Base-by-base conservation (phyloP, 176 grass and related monocot species). In the Lolium perenne region DNA sequence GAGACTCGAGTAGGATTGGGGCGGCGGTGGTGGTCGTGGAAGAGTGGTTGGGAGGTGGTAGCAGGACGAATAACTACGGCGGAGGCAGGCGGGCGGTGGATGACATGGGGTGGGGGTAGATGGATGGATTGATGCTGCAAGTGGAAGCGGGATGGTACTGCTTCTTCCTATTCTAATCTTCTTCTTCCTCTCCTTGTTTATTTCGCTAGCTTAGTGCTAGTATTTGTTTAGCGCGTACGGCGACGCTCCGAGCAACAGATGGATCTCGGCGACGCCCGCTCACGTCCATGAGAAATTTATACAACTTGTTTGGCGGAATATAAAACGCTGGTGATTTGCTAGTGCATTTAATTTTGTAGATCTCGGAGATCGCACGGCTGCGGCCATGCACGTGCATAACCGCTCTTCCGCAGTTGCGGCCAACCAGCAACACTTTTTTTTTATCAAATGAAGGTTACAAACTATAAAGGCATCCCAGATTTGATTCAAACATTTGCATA, bases 161-260 rank as follows among this genome's bases (percentile, higher is more conserved):
- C 71, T 26, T 68, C 32, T 67, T 67, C 46, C 0, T 76, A 53
- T 76, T 76, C 32, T 76, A 76, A 5, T 47, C 69, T 3, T 71
- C 40, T 72, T 74, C 71, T 41, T 64, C 61, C 13, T 3, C 12
- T 13, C 5, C 2, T 74, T 74, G 46, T 74, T 74, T 74, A 25
- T 29, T 29, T 74, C 46, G 8, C 46, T 76, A 76, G 71, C 46
- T 35, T 11, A 26, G 48, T 26, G 14, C 46, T 38, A 11, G 25
- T 76, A 10, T 76, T 76, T 76, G 74, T 76, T 76, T 76, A 76
- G 74, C 51, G n/a, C 61, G 85, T 75, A 87, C 69, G 78, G 78
- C 47, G 78, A 56, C 78, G 25, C 56, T 54, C 18, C 2, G 56
- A 51, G 68, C 78, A 81, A 21, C 54, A 40, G 78, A 86, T 23